Base-by-base conservation (phyloP, 306 rosid species). In the Cyamopsis tetragonoloba region DNA sequence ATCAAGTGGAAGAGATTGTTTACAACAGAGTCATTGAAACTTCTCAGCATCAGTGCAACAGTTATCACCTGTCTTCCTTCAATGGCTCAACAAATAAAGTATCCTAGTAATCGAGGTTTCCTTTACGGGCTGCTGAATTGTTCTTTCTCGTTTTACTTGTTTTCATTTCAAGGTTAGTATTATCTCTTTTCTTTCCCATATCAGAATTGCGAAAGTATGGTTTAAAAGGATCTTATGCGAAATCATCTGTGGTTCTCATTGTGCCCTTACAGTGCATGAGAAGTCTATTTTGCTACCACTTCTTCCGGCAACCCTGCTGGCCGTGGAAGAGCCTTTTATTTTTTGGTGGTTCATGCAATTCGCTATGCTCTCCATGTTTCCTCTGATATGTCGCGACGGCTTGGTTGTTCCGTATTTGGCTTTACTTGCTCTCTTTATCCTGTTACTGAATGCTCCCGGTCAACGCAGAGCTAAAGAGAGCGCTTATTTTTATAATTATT, bases 1-100 rank as follows among this genome's bases (percentile, higher is more conserved):
- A 68, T 93, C 50, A 88, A 93, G 79, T 93, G 99, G 99, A 93
- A 93, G 82, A 90, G 86, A 75, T 75, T 88, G 61, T 85, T 90
- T 61, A 41, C 88, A 63, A 77, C 90, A 49, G 79, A 79, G 28
- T 66, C 86, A 15, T 74, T 93, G 75, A 89, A 86, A 65, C 80
- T 85, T 47, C 38, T 89, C 73, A 89, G 99, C 85, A 77, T 88
- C 28, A 56, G 65, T 10, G 86, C 88, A 53, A 93, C 99, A 58
- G 15, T 88, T 64, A 81, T 79, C 15, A 32, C 96, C 41, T 86
- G 88, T 74, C 83, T 93, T 59, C 95, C 97, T 80, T 93, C 97
- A 53, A 77, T 90, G 98, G 26, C 79, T 86, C 96, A 88, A 74
- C 99, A 89, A 81, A 88, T 93, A 67, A 74, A 77, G 75, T 77